Evolutionary conservation across 2,329 filamentous ascomycete species (phyloP).

Genomic region (Monosporascus sp.): DNA sequence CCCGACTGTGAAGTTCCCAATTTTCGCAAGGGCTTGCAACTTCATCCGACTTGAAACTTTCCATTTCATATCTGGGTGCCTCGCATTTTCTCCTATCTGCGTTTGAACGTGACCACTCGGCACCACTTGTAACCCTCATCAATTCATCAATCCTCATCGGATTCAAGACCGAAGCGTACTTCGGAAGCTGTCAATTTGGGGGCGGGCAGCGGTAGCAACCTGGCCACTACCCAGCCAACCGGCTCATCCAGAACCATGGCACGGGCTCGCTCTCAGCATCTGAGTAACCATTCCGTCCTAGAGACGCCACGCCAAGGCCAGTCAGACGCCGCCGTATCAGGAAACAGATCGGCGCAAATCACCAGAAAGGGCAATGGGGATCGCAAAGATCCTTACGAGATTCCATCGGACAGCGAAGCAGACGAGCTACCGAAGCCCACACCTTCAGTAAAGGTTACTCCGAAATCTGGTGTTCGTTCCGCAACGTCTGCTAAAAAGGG

Average conservation of each 20-base stretch:
- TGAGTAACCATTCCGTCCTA: neutral
- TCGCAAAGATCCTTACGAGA: constrained; percentile 16
- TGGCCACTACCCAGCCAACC: neutral
- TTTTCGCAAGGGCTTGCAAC: no score
- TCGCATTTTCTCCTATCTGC: no score
- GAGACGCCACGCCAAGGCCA: neutral
- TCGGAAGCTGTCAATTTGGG: no score
- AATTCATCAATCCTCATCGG: no score
- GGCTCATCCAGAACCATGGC: neutral
- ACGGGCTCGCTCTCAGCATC: neutral
- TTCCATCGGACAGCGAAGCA: constrained; percentile 17
- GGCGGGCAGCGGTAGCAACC: neutral
- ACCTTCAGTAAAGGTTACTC: neutral
- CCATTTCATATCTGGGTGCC: no score
- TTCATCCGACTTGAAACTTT: no score
- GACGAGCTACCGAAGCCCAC: constrained; percentile 1
- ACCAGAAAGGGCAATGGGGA: neutral
- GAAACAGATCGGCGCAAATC: neutral
- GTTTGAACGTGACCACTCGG: no score
- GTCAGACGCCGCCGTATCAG: neutral
- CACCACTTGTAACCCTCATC: no score
- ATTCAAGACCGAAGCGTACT: no score
- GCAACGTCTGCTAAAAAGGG: neutral
- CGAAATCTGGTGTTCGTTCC: neutral
- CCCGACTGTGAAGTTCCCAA: no score